Evolutionary conservation across 2,329 filamentous ascomycete species (phyloP), one percentile per base, ranked within the genome.

Genomic region (Rutstroemia sp.): DNA sequence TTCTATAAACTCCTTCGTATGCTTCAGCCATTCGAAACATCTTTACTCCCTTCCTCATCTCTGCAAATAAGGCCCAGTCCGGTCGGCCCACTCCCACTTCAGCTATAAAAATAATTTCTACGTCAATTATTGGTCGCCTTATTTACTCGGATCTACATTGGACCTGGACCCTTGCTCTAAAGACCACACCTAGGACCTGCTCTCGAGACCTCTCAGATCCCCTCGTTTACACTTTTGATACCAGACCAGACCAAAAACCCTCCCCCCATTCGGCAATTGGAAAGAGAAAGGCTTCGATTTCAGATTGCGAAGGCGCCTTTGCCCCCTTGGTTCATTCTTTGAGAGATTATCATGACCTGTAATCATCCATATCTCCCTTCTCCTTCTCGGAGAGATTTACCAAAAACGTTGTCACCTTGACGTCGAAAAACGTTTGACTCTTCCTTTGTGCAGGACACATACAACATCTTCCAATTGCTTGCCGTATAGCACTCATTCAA

Each of bases 341-440:
- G 52, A 57, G 51, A 59, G 49, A 63, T 65, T 68, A 69, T 68
- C 66, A 69, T 69, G 67, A 69, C 63, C 67, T 62, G 64, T 66
- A 62, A 66, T 65, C 65, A 63, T 63, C 63, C 64, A 60, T 62
- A 61, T 60, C 61, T 67, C 58, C 58, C 57, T 64, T 68, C 68
- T 69, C 68, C 68, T 61, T 56, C 60, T 50, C 63, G 68, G 68
- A 68, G 68, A 69, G 62, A 67, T 58, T 59, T 65, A 64, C 66
- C 64, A 30, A 61, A 62, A 63, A 63, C 64, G 50, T 63, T 68
- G 56, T 67, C 62, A 64, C 67, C 67, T 67, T 69, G 65, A 67
- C 61, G 57, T 51, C 47, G 27, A 57, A 58, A 34, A 44, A 36
- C 45, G 30, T 14, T 38, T 36, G 42, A 12, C 38, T 17, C 34